phyloP scores from a whole-genome alignment of 2,329 filamentous ascomycete species.

The Hypoxylon sp. region DNA sequence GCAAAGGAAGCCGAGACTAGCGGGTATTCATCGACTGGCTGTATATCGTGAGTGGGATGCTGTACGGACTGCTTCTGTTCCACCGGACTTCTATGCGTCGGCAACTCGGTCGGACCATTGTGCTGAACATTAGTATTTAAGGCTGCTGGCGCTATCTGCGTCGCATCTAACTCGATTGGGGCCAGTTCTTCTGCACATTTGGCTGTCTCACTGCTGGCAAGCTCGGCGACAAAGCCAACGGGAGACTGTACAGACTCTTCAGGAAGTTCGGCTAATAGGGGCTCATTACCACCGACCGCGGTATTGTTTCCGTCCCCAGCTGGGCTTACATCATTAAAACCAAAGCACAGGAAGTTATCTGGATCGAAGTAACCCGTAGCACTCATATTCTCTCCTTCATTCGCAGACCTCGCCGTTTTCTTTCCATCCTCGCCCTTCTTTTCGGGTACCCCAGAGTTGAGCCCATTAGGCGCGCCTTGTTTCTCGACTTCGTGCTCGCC shows the following conservation, averaged over 20 bases:
- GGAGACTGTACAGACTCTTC: constrained; percentile 45
- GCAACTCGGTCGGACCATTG: constrained; percentile 46
- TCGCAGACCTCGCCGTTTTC: constrained; percentile 32
- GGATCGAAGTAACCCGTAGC: constrained; percentile 63
- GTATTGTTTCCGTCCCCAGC: constrained; percentile 57
- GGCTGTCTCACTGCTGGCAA: constrained; percentile 50
- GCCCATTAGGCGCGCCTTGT: constrained; percentile 47
- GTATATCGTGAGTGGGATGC: constrained; percentile 9
- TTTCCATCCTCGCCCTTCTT: constrained; percentile 42
- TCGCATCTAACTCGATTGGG: constrained; percentile 53
- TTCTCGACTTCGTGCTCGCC: constrained; percentile 66
- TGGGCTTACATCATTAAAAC: constrained; percentile 64
- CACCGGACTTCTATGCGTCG: constrained; percentile 43
- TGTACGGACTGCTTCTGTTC: constrained; percentile 39
- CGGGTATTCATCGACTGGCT: constrained; percentile 48
- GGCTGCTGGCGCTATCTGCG: constrained; percentile 30
- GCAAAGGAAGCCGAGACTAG: constrained; percentile 53
- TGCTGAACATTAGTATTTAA: constrained; percentile 38
- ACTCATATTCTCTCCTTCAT: constrained; percentile 55
- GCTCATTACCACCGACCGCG: constrained; percentile 13
- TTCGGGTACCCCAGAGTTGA: constrained; percentile 37
- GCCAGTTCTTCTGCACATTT: constrained; percentile 55
- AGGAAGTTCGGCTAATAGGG: constrained; percentile 44
- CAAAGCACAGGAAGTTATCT: constrained; percentile 68
- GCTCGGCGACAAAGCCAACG: constrained; percentile 52